Base-by-base conservation (phyloP, 2,329 filamentous ascomycete species). In the Drechslerella stenobrocha region DNA sequence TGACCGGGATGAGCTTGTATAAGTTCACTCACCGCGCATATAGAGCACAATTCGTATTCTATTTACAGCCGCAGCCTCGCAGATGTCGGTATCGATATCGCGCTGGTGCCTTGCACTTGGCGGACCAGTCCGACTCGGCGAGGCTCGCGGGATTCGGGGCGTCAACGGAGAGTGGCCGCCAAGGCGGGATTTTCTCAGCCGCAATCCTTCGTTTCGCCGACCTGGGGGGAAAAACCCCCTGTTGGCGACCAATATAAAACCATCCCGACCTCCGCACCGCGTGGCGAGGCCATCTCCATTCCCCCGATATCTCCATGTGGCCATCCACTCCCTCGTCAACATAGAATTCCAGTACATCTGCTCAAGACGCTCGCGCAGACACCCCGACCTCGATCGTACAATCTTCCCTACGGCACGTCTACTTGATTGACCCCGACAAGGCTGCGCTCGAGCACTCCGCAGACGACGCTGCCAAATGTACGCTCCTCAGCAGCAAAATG, bases 191-290 rank as follows among this genome's bases (percentile, higher is more conserved):
- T 30, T 35, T 44, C 55, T 66, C 61, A 66, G 61, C 61, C 61
- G 61, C 61, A 66, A 53, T 64, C 50, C 51, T 48, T 64, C 37
- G 58, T 42, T 52, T 63, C 51, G 59, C 59, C 59, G 52, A 64
- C 26, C 56, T 47, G 11, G 28, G 8, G 24, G 7, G 4, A 23
- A 47, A 13, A 18, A 13, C 11, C n/a, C n/a, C n/a, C n/a, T n/a
- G n/a, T n/a, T n/a, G n/a, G n/a, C n/a, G n/a, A 18, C 9, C 2
- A 46, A 52, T 65, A 65, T 65, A 63, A 63, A 37, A 22, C 46
- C 15, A 15, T 44, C n/a, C n/a, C n/a, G n/a, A n/a, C n/a, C n/a
- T n/a, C n/a, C n/a, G n/a, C n/a, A n/a, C n/a, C n/a, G n/a, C n/a
- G n/a, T n/a, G n/a, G n/a, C n/a, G n/a, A n/a, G n/a, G n/a, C n/a